These are phyloP conservation scores for Priceomyces carsonii DNA, from an alignment of 805 yeast genomes.

Conservation along the genomic window DNA sequence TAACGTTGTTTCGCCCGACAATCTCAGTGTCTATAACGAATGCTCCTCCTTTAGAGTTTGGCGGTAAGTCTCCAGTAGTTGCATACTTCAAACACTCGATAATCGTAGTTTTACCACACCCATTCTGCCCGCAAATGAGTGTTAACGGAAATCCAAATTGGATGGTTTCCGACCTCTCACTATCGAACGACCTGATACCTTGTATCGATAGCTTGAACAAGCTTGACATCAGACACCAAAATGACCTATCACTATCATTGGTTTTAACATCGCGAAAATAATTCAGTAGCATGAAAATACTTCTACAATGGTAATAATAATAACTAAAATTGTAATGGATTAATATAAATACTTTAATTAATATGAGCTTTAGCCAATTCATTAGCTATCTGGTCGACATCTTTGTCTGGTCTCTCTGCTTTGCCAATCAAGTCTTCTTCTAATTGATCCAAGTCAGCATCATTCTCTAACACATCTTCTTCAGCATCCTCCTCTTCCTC, in stretches of 20 bases:
- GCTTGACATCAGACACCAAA: slow-evolving; percentile 33
- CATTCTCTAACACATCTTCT: slow-evolving; percentile 49
- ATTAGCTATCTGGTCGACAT: slow-evolving; percentile 59
- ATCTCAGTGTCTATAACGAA: slow-evolving; percentile 91
- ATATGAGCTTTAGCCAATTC: slow-evolving; percentile 59
- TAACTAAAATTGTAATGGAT: no score
- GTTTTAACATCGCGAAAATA: neutral
- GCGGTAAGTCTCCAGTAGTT: slow-evolving; percentile 95
- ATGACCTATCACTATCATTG: neutral
- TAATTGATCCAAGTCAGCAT: slow-evolving; percentile 52
- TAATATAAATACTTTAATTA: slow-evolving; percentile 1
- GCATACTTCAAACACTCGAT: slow-evolving; percentile 93
- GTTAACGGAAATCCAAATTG: slow-evolving; percentile 91
- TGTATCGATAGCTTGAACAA: slow-evolving; percentile 54
- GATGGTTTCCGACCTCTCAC: slow-evolving; percentile 80
- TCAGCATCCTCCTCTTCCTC: slow-evolving; percentile 60
- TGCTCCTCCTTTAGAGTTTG: slow-evolving; percentile 94
- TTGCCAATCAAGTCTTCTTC: slow-evolving; percentile 57
- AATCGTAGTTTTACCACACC: slow-evolving; percentile 94
- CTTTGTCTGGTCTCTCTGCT: slow-evolving; percentile 43
- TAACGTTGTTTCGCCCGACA: slow-evolving; percentile 71
- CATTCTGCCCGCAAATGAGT: slow-evolving; percentile 91
- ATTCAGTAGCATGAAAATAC: neutral
- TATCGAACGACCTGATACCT: slow-evolving; percentile 90
- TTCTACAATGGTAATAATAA: neutral